Evolutionary conservation across 176 grass and related monocot genomes (phyloP).

Genomic region (Hsuehochloa calcarea): DNA sequence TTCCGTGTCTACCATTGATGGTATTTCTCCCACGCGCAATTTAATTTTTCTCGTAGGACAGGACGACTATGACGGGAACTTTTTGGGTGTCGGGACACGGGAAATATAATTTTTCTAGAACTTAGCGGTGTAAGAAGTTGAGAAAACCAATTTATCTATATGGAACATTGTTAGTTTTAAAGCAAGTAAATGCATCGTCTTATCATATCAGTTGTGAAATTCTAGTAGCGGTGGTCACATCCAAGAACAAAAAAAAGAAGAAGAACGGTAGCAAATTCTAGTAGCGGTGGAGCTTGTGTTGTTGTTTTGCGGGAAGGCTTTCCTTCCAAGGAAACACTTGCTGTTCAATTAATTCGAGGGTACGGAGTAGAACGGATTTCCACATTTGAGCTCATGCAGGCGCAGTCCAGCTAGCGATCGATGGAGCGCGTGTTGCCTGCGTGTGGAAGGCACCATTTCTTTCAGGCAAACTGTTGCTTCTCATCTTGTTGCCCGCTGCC

Average conservation of each 20-base stretch:
- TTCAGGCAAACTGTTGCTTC: slow-evolving; percentile 46
- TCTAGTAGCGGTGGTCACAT: background rate
- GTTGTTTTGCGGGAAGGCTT: slow-evolving; percentile 19
- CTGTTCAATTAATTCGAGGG: background rate
- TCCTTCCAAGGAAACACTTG: slow-evolving; percentile 3
- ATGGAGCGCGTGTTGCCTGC: background rate
- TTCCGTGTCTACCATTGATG: background rate
- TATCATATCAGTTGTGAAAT: background rate
- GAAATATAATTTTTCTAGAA: background rate
- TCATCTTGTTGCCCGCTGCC: background rate
- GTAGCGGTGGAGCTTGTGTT: background rate
- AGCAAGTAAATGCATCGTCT: background rate
- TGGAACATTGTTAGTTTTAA: background rate
- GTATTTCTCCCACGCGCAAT: background rate
- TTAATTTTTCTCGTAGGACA: background rate
- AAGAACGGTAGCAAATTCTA: background rate
- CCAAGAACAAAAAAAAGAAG: background rate
- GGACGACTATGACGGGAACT: too few relatives aligned
- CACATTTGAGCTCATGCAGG: background rate
- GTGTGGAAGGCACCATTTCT: slow-evolving; percentile 23
- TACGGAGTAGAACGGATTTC: background rate
- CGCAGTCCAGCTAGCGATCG: background rate
- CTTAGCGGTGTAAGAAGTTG: background rate
- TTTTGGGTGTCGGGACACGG: background rate
- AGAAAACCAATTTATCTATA: background rate